These are phyloP conservation scores for Wickerhamomyces ciferrii DNA, from an alignment of 805 yeast genomes.

Conservation along the genomic window DNA sequence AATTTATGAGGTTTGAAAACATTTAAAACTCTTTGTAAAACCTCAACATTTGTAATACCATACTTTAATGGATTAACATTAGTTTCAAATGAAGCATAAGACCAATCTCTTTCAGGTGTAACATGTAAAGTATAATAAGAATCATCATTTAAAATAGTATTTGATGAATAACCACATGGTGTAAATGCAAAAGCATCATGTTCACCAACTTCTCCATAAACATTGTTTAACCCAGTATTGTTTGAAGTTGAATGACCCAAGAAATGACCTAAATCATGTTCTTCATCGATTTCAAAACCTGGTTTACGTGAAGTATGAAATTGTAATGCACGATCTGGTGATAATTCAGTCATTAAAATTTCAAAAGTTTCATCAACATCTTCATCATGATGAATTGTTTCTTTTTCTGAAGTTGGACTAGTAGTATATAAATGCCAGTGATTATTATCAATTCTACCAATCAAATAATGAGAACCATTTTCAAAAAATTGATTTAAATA, in stretches of 20 bases:
- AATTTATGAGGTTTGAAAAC: constrained; percentile 76
- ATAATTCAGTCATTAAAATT: constrained; percentile 83
- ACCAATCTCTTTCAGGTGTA: constrained; percentile 92
- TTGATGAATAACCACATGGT: constrained; percentile 95
- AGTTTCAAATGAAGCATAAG: constrained; percentile 94
- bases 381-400: constrained; percentile 4
- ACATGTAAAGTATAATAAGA: constrained; percentile 84
- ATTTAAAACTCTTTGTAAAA: constrained; percentile 52
- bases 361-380: constrained; percentile 73
- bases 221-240: constrained; percentile 52
- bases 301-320: constrained; percentile 50
- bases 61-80: constrained; percentile 52
- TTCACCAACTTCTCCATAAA: constrained; percentile 43
- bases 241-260: constrained; percentile 68
- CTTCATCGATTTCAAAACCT: constrained; percentile 38
- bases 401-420: constrained; percentile 26
- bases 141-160: constrained; percentile 59
- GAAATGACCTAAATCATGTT: constrained; percentile 73
- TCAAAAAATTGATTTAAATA: constrained; percentile 63
- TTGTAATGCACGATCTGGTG: constrained; percentile 46
- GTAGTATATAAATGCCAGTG: constrained; percentile 89
- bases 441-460: constrained; percentile 75
- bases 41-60: constrained; percentile 41
- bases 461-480: constrained; percentile 61
- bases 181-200: constrained; percentile 88